Base-by-base conservation (phyloP, 345 rosid species). In the Syzygium aqueum region DNA sequence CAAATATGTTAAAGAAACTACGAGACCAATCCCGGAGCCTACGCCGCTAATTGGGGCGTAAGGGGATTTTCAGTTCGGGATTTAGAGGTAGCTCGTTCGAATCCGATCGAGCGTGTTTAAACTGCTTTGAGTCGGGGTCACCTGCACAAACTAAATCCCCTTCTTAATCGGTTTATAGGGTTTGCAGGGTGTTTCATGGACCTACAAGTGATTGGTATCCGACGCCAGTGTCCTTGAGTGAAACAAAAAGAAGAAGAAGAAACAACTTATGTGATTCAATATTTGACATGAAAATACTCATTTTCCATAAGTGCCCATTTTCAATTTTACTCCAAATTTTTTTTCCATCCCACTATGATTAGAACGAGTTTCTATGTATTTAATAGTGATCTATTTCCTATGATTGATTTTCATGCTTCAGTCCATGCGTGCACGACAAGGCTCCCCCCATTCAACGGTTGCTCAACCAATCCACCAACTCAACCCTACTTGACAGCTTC, bases 171-270 rank as follows among this genome's bases (percentile, higher is more conserved):
- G 40, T 63, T 63, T 14, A 14, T 28, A 0, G 2, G 43, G 11
- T 17, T 30, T 30, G 10, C 9, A 17, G 3, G 49, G 4, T 73
- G 11, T 73, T 17, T 73, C 25, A 73, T 73, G 10, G 11, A 23
- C 5, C 22, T 19, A 5, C 0, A 0, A 25, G 13, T 19, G 4
- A 6, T 33, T 3, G 7, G 2, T 1, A 19, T 19, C 37, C 0
- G 6, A 67, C 0, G 3, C 13, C 13, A 0, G 6, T 67, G 49
- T 33, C 43, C 25, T 19, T 15, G 7, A 73, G 40, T 73, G 7
- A 33, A 33, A 73, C 7, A 33, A 73, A 33, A 17, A 33, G 46
- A 33, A 67, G 5, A 37, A 33, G 13, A 73, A 33, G 49, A 22
- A 33, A 33, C 19, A 19, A 22, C 11, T 33, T 9, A 33, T 0